phyloP scores from a whole-genome alignment of 805 yeast species.

The Saccharomycopsis fermentans region DNA sequence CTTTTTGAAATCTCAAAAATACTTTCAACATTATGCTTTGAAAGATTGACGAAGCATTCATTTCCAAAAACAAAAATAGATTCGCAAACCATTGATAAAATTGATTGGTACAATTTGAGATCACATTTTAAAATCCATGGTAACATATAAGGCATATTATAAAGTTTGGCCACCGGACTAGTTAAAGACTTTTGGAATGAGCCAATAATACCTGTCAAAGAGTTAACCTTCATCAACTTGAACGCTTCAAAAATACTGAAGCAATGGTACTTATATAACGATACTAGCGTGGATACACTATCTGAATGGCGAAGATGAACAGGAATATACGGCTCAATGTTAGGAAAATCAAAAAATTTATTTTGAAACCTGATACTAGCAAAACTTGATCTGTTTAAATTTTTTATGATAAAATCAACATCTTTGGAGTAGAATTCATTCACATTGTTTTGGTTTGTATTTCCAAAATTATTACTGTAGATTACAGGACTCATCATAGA shows the following conservation, averaged over 20 bases:
- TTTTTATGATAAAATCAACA: neutral
- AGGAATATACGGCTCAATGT: conserved; percentile 30
- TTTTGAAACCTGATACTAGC: conserved; percentile 26
- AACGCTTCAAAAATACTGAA: conserved; percentile 53
- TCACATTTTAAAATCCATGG: conserved; percentile 69
- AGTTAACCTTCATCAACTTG: conserved; percentile 56
- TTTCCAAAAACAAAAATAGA: conserved; percentile 28
- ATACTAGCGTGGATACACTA: conserved; percentile 50
- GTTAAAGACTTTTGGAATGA: conserved; percentile 49
- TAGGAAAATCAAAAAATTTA: conserved; percentile 23
- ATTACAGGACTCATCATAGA: neutral
- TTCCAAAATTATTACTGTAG: neutral
- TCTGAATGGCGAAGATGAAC: conserved; percentile 38
- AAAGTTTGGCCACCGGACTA: conserved; percentile 50
- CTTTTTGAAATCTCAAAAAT: conserved; percentile 43
- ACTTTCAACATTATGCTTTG: conserved; percentile 23
- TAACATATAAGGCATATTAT: conserved; percentile 36
- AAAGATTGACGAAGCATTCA: conserved; percentile 19
- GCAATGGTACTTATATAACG: conserved; percentile 56
- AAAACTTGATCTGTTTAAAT: neutral
- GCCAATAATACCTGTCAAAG: conserved; percentile 42
- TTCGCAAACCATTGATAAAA: conserved; percentile 50
- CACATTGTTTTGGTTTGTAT: neutral
- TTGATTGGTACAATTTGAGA: conserved; percentile 42
- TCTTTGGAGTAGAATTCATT: neutral